phyloP scores from a whole-genome alignment of 768 basidiomycete species.

The Lentinula edodes region DNA sequence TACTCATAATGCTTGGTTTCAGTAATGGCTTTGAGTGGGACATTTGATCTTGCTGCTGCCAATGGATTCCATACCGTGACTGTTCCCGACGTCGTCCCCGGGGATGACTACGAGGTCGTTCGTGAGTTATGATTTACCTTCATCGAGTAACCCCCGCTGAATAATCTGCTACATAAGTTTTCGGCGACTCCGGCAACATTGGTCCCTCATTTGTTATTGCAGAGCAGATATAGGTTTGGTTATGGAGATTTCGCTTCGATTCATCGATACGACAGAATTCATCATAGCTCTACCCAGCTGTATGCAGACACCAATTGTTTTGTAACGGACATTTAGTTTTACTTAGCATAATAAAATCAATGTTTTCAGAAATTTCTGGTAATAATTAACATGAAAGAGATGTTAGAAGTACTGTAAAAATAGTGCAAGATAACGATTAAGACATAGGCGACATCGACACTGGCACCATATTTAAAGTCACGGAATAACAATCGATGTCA shows the following conservation, averaged over 20 bases:
- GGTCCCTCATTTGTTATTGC: constrained; percentile 33
- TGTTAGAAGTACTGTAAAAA: neutral
- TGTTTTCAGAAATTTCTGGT: no score
- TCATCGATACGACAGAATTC: no score
- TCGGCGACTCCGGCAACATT: constrained; percentile 43
- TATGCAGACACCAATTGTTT: no score
- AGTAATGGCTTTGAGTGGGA: neutral
- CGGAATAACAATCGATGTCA: neutral
- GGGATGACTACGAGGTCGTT: constrained; percentile 31
- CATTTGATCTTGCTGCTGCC: constrained; percentile 20
- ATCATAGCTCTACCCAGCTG: no score
- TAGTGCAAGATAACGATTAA: neutral
- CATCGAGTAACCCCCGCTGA: neutral
- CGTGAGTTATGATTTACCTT: constrained; percentile 25
- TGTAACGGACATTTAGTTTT: no score
- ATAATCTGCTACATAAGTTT: constrained; percentile 25
- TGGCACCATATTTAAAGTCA: neutral
- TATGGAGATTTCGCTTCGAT: neutral
- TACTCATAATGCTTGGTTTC: neutral
- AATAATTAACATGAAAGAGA: neutral
- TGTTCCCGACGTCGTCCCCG: constrained; percentile 29
- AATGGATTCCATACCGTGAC: constrained; percentile 31
- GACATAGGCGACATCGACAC: neutral
- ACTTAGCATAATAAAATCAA: no score
- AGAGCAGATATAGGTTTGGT: neutral